Evolutionary conservation across 441 rosid species (phyloP).

Genomic region (Populus tomentosa): DNA sequence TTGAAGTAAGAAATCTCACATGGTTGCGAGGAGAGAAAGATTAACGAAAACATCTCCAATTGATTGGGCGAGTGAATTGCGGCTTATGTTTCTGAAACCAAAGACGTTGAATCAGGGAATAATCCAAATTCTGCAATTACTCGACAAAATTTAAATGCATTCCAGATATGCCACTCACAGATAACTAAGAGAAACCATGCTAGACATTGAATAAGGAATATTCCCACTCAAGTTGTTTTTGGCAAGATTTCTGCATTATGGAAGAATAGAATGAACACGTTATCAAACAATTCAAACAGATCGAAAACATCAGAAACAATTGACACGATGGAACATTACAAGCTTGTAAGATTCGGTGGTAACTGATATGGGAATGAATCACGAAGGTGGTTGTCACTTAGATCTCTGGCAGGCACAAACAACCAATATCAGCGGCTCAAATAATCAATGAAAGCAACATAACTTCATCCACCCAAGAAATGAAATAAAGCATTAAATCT

Average conservation of each 20-base stretch:
- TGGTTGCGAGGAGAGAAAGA: conserved; percentile 45
- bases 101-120: conserved; percentile 14
- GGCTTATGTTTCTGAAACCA: conserved; percentile 73
- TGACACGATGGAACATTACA: conserved; percentile 47
- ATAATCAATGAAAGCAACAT: conserved; percentile 8
- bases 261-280: conserved; percentile 4
- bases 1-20: conserved; percentile 51
- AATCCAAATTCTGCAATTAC: background rate
- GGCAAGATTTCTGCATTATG: conserved; percentile 74
- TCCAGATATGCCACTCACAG: conserved; percentile 53
- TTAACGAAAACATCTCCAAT: conserved; percentile 65
- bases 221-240: conserved; percentile 74
- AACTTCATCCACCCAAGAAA: conserved; percentile 7
- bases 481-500: background rate
- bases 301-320: conserved; percentile 4
- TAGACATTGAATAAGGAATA: conserved; percentile 85
- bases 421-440: conserved; percentile 18
- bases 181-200: conserved; percentile 63
- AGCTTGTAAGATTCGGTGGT: conserved; percentile 91
- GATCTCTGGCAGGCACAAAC: conserved; percentile 49
- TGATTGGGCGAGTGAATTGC: conserved; percentile 68
- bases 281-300: conserved; percentile 4
- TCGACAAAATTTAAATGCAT: conserved; percentile 18
- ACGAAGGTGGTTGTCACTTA: conserved; percentile 76
- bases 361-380: conserved; percentile 86